Base-by-base conservation (phyloP, 208 protist genomes). In the Trypanosomatidae sp. region DNA sequence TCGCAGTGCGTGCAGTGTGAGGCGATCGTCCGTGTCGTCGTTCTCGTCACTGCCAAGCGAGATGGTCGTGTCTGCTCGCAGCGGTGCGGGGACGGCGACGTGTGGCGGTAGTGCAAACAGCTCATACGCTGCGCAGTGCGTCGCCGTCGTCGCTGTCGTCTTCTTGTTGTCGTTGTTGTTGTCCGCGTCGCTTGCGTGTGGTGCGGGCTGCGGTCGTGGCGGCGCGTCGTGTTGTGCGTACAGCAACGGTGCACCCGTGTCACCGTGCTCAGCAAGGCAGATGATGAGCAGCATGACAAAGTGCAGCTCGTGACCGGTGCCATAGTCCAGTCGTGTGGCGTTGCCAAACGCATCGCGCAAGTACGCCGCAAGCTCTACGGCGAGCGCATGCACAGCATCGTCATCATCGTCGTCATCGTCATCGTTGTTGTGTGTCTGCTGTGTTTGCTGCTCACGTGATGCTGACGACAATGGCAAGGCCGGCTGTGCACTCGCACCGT, bases 231-330 rank as follows among this genome's bases (percentile, higher is more conserved):
- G 33, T n/a, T n/a, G n/a, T n/a, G n/a, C n/a, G n/a, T n/a, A n/a
- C n/a, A n/a, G n/a, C n/a, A 84, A 43, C 5, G 42, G 53, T 15
- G 71, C 80, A 24, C 75, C 75, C n/a, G 60, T 16, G 40, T 85
- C 79, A 4, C 75, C 72, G 45, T 90, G 46, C 46, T 77, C 54
- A 45, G 71, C 51, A 6, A 98, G 66, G 56, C 77, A 85, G 18
- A 91, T 91, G 61, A 85, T 88, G 20, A 99, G 25, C 13, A 92
- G 91, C 3, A 81, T 71, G 22, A 98, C 81, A 63, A 99, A 99
- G 48, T 95, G 73, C n/a, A 96, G 47, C 66, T 99, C 98, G 56
- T 99, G 97, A 15, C 98, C 97, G 6, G 95, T 98, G 43, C 98
- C 98, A 61, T 98, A 99, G 71, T 99, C 98, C 4, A 99, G 96